These are phyloP conservation scores for Morella rubra DNA, from an alignment of 306 rosid genomes.

Conservation along the genomic window DNA sequence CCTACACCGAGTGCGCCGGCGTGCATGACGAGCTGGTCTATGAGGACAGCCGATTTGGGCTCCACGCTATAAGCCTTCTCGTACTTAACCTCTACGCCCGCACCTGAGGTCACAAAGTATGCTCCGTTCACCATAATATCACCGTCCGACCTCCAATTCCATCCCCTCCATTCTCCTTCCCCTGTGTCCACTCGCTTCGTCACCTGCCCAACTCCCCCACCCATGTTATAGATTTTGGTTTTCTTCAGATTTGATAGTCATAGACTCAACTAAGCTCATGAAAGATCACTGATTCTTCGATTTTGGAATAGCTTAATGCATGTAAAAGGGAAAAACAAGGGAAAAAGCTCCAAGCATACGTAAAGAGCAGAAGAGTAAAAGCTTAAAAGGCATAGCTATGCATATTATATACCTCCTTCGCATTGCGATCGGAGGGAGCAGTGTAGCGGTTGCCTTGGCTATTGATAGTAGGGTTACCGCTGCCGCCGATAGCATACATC, in stretches of 20 bases:
- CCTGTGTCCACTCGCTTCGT: slow-evolving; percentile 67
- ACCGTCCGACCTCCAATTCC: slow-evolving; percentile 93
- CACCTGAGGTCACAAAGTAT: slow-evolving; percentile 67
- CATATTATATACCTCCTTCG: slow-evolving; percentile 44
- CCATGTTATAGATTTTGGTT: no score
- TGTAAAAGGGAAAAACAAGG: no score
- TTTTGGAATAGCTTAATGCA: no score
- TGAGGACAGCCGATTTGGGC: slow-evolving; percentile 62
- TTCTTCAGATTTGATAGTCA: no score
- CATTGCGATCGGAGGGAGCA: slow-evolving; percentile 56
- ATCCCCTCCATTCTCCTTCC: slow-evolving; percentile 58
- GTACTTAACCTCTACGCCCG: slow-evolving; percentile 39
- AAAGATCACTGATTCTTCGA: no score
- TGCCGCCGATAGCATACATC: slow-evolving; percentile 93
- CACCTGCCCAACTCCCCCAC: slow-evolving; percentile 25
- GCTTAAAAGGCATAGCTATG: no score
- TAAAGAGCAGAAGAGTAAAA: no score
- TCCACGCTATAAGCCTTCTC: slow-evolving; percentile 72
- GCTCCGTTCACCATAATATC: slow-evolving; percentile 83
- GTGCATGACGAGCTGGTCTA: slow-evolving; percentile 58
- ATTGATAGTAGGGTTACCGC: slow-evolving; percentile 71
- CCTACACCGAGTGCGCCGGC: slow-evolving; percentile 83
- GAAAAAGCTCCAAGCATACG: no score
- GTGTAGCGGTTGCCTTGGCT: slow-evolving; percentile 81
- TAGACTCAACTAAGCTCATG: no score